These are phyloP conservation scores for Candida nonsorbophila DNA, from an alignment of 805 yeast species.

Conservation along the genomic window DNA sequence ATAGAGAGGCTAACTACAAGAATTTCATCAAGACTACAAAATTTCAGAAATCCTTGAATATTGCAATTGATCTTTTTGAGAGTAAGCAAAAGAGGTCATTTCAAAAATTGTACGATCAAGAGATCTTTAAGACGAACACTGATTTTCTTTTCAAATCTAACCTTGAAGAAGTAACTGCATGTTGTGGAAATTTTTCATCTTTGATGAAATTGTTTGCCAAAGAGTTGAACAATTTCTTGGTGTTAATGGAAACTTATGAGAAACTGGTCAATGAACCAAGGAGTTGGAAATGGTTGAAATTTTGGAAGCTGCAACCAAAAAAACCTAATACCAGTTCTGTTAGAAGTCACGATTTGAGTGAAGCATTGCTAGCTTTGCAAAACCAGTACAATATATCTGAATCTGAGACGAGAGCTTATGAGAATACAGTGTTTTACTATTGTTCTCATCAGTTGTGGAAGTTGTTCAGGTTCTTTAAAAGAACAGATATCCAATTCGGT, in stretches of 20 bases:
- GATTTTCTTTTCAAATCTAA: slow-evolving; percentile 43
- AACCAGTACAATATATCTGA: slow-evolving; percentile 16
- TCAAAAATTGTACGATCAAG: slow-evolving; percentile 51
- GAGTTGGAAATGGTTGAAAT: slow-evolving; percentile 49
- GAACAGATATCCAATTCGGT: slow-evolving; percentile 74
- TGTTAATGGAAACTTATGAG: slow-evolving; percentile 35
- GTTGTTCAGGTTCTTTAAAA: slow-evolving; percentile 44
- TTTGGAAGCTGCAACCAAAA: slow-evolving; percentile 34
- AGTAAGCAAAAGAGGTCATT: slow-evolving; percentile 55
- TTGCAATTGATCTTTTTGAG: slow-evolving; percentile 53
- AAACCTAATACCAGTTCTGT: slow-evolving; percentile 1
- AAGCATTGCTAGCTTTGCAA: slow-evolving; percentile 26
- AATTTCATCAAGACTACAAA: slow-evolving; percentile 37
- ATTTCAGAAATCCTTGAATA: slow-evolving; percentile 40
- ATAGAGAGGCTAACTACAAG: slow-evolving; percentile 15
- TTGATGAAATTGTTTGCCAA: slow-evolving; percentile 57
- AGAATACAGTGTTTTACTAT: slow-evolving; percentile 2
- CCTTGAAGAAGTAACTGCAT: slow-evolving; percentile 78
- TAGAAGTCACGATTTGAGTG: slow-evolving; percentile 21
- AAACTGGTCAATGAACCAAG: slow-evolving; percentile 17
- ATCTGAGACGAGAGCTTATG: slow-evolving; percentile 2
- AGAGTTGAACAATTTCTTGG: slow-evolving; percentile 48
- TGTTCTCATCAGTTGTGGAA: slow-evolving; percentile 41
- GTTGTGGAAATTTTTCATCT: slow-evolving; percentile 75
- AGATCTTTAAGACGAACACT: slow-evolving; percentile 35